Percentiles rank a stretch among this genome's conserved stretches.
These are phyloP conservation scores for Codiaeum variegatum DNA, from an alignment of 441 rosid genomes.

Conservation along the genomic window DNA sequence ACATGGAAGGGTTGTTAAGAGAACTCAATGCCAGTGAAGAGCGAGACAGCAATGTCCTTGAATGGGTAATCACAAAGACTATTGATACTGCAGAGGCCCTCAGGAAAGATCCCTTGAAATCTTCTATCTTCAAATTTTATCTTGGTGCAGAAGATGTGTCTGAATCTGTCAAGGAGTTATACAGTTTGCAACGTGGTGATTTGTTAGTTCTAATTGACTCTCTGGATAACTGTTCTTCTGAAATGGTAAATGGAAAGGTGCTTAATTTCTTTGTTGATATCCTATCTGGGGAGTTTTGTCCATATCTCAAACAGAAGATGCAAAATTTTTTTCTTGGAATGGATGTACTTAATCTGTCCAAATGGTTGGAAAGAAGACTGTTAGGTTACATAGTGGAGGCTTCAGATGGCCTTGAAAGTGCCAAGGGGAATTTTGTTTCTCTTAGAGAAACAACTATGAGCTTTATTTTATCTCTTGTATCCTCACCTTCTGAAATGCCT, in stretches of 20 bases:
- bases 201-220: slow-evolving; percentile 75
- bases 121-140: slow-evolving; percentile 57
- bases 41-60: slow-evolving; percentile 56
- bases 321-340: slow-evolving; percentile 62
- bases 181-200: slow-evolving; percentile 62
- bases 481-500: slow-evolving; percentile 48
- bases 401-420: slow-evolving; percentile 44
- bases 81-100: slow-evolving; percentile 75
- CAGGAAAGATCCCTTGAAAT: slow-evolving; percentile 66
- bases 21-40: slow-evolving; percentile 54
- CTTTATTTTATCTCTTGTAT: slow-evolving; percentile 66
- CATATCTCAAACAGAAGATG: slow-evolving; percentile 60
- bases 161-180: slow-evolving; percentile 46
- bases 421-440: slow-evolving; percentile 62
- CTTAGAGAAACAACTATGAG: slow-evolving; percentile 86
- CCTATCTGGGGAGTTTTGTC: slow-evolving; percentile 64
- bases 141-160: slow-evolving; percentile 60
- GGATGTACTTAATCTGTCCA: slow-evolving; percentile 69
- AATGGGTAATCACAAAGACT: slow-evolving; percentile 67
- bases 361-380: slow-evolving; percentile 91
- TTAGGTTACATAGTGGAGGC: slow-evolving; percentile 68
- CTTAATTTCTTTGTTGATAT: slow-evolving; percentile 85
- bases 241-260: slow-evolving; percentile 74
- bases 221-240: slow-evolving; percentile 70
- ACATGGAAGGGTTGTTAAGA: slow-evolving; percentile 75